phyloP scores from a whole-genome alignment of 768 basidiomycete genomes.

The Lanmaoa pseudosensibilis region DNA sequence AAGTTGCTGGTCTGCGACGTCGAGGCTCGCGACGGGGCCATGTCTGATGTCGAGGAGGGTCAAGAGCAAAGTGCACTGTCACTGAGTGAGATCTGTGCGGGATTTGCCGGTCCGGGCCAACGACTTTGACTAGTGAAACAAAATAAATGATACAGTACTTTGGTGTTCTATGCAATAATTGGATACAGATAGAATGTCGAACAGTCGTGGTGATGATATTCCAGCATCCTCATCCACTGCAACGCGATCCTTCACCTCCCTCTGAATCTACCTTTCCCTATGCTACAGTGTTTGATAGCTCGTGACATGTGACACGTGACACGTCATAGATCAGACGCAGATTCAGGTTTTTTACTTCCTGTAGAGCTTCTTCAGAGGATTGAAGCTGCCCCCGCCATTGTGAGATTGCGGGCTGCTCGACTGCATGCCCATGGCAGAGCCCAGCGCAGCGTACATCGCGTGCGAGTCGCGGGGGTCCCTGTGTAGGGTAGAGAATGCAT shows the following conservation, averaged over 20 bases:
- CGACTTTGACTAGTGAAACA: background rate
- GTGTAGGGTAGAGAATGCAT: conserved; percentile 56
- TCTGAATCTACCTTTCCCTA: conserved; percentile 9
- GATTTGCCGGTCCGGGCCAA: conserved; percentile 31
- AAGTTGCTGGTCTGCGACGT: conserved; percentile 32
- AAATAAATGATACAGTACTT: conserved; percentile 22
- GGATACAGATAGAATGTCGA: conserved; percentile 29
- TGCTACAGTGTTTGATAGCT: conserved; percentile 28
- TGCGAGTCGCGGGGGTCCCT: conserved; percentile 62
- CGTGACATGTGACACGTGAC: background rate
- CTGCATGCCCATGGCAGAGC: conserved; percentile 29
- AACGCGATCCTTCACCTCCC: background rate
- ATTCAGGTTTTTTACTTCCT: conserved; percentile 20
- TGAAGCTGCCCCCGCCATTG: conserved; percentile 27
- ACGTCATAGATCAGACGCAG: background rate
- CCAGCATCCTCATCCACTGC: background rate
- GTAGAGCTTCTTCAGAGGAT: conserved; percentile 39
- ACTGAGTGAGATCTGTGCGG: conserved; percentile 15
- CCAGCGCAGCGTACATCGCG: conserved; percentile 56
- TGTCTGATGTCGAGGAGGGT: conserved; percentile 13
- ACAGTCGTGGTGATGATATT: conserved; percentile 6
- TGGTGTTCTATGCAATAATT: conserved; percentile 18
- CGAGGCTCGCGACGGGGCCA: conserved; percentile 40
- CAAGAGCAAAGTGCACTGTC: background rate
- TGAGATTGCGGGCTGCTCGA: conserved; percentile 24